Base-by-base conservation (phyloP, 2,329 filamentous ascomycete species). In the Pleurostoma richardsiae region DNA sequence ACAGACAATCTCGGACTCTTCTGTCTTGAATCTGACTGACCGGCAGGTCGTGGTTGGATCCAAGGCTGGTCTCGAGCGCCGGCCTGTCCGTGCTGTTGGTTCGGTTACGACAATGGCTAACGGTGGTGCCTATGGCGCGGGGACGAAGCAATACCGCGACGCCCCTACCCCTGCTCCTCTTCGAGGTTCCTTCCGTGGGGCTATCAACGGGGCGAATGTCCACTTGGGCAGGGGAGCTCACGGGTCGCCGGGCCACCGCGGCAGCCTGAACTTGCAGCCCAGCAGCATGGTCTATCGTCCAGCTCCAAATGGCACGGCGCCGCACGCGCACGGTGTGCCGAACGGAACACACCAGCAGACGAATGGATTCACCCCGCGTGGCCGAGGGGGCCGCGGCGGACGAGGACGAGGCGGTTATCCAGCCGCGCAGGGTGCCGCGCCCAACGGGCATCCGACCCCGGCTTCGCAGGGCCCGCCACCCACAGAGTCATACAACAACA, bases 1-100 rank as follows among this genome's bases (percentile, higher is more conserved):
- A 44, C 91, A 94, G 63, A 96, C 94, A 0, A 90, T 99, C 4
- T 82, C 90, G 2, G 81, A 86, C 5, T 86, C 87, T n/a, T 87
- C 88, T 1, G 90, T 97, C 3, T 77, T 99, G 31, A 99, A 99
- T 68, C 73, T 95, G 47, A 85, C 85, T 2, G 76, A 91, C 59
- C 85, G 80, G 56, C 94, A 99, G 69, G 79, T 96, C 26, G 74
- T 95, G 39, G 85, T 82, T 50, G 77, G 79, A 49, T 81, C 86
- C 43, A 79, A 80, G 61, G 73, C 79, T 39, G 69, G 72, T 44
- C 60, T 73, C 59, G 77, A 80, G 51, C 79, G 79, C 53, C 73
- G 74, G 40, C 72, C 72, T 6, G 62, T 67, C 36, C 69, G 68
- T 54, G 66, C 60, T 39, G 19, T 19, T 19, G 19, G 19, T 19